Evolutionary conservation across 257 asterid species (phyloP), one percentile per base, ranked within the genome.

Genomic region (Gentiana straminea): DNA sequence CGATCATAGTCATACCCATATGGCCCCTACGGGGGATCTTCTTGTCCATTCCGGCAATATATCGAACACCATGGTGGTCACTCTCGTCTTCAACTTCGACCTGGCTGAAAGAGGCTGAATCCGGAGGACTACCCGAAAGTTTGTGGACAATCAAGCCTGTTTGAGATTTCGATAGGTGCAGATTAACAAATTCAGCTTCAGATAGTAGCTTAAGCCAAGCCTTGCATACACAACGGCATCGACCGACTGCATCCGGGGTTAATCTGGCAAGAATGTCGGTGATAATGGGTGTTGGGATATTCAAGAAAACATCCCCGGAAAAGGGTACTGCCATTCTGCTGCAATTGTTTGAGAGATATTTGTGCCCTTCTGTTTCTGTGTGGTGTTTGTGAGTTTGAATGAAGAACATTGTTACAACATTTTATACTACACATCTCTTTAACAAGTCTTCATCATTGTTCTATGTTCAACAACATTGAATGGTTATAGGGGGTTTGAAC

Each of bases 261-360:
- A 78, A 59, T 64, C 78, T 63, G 43, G 72, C 60, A 52, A 78
- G 65, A 24, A 78, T 74, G 41, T 73, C 35, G 4, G 57, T 10
- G 46, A 48, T 58, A 41, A 62, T 61, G 36, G 68, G 68, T 52
- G 69, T 53, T 11, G 81, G 72, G 50, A 73, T 73, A 62, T 60
- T 7, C 7, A 5, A 44, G 33, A 58, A 57, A 24, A 13, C 39
- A 3, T 9, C 59, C 2, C 24, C 24, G 24, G 24, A 24, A 24
- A 24, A 24, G 24, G 24, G 24, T 24, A 24, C 24, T 24, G 24
- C 24, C 24, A 24, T 24, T 24, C 24, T 24, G 24, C 24, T 24
- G 24, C 24, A 24, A 24, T 24, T 24, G 24, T 24, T 24, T 24
- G 24, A 24, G 24, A 24, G 24, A 24, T 24, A 24, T 24, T 24